phyloP scores from a whole-genome alignment of 1,284 basidiomycete species.

The Cryptococcus hybrid region DNA sequence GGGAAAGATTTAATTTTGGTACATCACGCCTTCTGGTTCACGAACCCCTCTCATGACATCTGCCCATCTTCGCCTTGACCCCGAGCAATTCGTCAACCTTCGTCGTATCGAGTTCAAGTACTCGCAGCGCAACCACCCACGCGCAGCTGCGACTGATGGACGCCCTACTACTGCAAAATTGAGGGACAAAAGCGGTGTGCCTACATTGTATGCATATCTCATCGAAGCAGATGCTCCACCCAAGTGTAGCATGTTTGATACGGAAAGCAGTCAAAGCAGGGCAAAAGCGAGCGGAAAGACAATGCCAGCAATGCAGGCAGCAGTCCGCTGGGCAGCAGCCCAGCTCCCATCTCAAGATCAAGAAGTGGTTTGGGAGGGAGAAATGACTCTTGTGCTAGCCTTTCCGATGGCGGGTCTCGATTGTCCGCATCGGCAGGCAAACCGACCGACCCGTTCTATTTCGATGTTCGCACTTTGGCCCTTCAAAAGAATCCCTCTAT shows the following conservation, averaged over 20 bases:
- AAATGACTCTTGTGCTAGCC: background rate
- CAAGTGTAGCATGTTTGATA: slow-evolving; percentile 35
- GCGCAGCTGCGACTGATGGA: slow-evolving; percentile 35
- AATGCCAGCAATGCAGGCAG: background rate
- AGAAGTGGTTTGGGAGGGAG: background rate
- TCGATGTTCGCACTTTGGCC: background rate
- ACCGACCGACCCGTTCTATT: background rate
- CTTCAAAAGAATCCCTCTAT: background rate
- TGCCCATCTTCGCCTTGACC: slow-evolving; percentile 38
- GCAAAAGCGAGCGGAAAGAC: background rate
- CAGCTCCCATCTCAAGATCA: background rate
- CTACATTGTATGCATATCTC: slow-evolving; percentile 38
- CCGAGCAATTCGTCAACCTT: slow-evolving; percentile 34
- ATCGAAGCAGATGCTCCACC: slow-evolving; percentile 43
- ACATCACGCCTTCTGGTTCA: slow-evolving; percentile 30
- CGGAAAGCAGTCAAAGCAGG: background rate
- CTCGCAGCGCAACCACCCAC: slow-evolving; percentile 27
- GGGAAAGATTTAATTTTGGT: slow-evolving; percentile 41
- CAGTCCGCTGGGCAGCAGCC: background rate
- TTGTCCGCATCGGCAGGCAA: background rate
- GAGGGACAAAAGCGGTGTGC: slow-evolving; percentile 11
- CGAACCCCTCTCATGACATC: slow-evolving; percentile 20
- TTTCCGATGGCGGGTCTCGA: background rate
- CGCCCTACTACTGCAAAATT: background rate
- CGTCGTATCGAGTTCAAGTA: slow-evolving; percentile 41